Evolutionary conservation across 2,329 filamentous ascomycete genomes (phyloP), one percentile per base, ranked within the genome.

Genomic region (Aspergillus glaucus): DNA sequence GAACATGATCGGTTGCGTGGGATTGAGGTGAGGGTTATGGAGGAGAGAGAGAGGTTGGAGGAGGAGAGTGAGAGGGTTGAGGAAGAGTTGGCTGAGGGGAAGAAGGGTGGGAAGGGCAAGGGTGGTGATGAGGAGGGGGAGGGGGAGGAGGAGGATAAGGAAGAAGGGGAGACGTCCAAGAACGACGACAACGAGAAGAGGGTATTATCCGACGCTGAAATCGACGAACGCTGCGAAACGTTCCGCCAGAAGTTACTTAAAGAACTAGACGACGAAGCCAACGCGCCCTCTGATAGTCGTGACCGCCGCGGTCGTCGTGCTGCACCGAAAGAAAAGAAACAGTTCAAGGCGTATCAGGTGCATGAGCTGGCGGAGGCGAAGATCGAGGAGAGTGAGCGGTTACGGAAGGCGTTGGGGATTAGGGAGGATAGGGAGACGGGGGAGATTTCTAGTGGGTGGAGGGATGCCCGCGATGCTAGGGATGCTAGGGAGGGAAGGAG

Each of bases 281-380:
- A 21, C 9, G 46, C 26, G 40, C 10, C 37, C 8, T 19, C 37
- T 40, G 15, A 40, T 40, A 15, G 15, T 3, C 37, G 37, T 8
- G 17, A 19, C 6, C 48, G 26, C 37, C 52, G 49, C 26, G 47
- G 24, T 24, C 50, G 48, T 30, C 47, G 40, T 30, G 50, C 50
- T 36, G 45, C 37, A 46, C 54, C 55, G 4, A 58, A 53, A 52
- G 62, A 64, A 52, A 55, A 65, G 64, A 72, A 50, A 62, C 79
- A 81, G 8, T 78, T 97, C 55, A 98, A 97, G 73, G 79, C 84
- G 56, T 90, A 97, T 71, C 89, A 97, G 71, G 90, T 97, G 17
- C 93, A 98, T 74, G 93, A 97, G 72, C 79, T 95, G 67, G 93
- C 93, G 15, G 87, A 93, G 62, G 93, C 92, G 51, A 98, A 98